Evolutionary conservation across 305 asterid genomes (phyloP).

Genomic region (Fraxinus paxiana): DNA sequence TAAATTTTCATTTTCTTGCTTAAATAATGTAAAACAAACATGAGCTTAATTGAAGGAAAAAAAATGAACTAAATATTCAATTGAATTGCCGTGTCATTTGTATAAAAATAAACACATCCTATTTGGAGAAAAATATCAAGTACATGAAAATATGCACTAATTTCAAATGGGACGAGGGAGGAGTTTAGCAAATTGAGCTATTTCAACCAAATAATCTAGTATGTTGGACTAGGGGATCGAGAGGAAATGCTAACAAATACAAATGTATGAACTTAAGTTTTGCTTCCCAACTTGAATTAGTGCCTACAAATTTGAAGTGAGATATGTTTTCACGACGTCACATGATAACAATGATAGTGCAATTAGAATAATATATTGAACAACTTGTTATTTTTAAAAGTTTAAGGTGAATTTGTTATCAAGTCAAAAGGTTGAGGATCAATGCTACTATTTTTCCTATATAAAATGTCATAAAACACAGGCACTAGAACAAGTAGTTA

Average conservation of each 20-base stretch:
- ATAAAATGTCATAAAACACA: slow-evolving; percentile 18
- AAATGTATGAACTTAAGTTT: background rate
- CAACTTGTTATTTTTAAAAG: background rate
- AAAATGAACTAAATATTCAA: background rate
- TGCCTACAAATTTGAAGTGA: background rate
- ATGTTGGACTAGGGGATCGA: background rate
- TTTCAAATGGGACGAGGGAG: background rate
- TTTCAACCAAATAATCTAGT: background rate
- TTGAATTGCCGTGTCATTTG: background rate
- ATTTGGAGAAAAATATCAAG: background rate
- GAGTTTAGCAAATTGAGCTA: background rate
- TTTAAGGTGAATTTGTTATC: background rate
- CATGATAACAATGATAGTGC: background rate
- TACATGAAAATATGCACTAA: background rate
- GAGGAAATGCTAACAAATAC: background rate
- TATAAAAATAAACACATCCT: background rate
- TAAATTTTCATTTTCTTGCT: too few relatives aligned
- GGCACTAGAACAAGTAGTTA: slow-evolving; percentile 19
- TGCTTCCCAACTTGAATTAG: background rate
- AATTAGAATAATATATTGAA: background rate
- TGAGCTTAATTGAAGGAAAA: background rate
- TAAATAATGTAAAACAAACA: too few relatives aligned
- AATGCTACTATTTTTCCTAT: background rate
- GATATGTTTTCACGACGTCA: background rate
- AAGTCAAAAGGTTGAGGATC: background rate